Percentiles rank a stretch among this genome's conserved stretches.
phyloP scores from a whole-genome alignment of 1,284 basidiomycete species.

The Meira nashicola region DNA sequence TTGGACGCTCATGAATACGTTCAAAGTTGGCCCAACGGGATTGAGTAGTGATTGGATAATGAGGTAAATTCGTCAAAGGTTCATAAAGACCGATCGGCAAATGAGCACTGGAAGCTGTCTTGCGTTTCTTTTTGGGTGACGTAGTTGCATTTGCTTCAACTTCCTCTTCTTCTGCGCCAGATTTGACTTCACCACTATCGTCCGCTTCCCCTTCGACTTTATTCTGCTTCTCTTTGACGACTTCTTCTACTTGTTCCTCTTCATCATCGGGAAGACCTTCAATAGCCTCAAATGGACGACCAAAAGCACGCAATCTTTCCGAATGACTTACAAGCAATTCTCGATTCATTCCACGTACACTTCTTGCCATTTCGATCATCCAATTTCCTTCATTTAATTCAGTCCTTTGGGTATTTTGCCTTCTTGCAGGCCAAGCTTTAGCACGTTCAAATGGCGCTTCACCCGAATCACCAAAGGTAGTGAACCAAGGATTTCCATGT shows the following conservation, averaged over 20 bases:
- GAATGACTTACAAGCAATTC: conserved; percentile 41
- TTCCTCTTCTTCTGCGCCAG: conserved; percentile 13
- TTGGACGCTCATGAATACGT: conserved; percentile 19
- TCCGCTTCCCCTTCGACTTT: conserved; percentile 1
- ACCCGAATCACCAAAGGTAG: conserved; percentile 48
- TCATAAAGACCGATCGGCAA: conserved; percentile 46
- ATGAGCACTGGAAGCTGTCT: not conserved
- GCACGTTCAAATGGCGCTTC: conserved; percentile 44
- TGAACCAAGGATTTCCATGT: conserved; percentile 41
- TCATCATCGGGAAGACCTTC: conserved; percentile 5
- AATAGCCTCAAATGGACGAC: conserved; percentile 21
- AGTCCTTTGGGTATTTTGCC: conserved; percentile 29
- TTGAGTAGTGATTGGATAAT: conserved; percentile 36
- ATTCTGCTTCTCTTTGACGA: not conserved
- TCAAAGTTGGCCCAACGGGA: conserved; percentile 26
- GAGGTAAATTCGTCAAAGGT: conserved; percentile 42
- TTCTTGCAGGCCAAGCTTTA: conserved; percentile 32
- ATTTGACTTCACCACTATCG: conserved; percentile 8
- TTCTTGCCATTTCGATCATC: conserved; percentile 49
- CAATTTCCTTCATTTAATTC: conserved; percentile 50
- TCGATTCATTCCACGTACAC: conserved; percentile 44
- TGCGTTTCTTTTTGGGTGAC: not conserved
- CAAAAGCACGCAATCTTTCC: conserved; percentile 34
- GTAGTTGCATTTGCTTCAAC: not conserved
- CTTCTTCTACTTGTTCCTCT: not conserved